Conservation (phyloP, 75 land plant species). For the Pinus taeda region DNA sequence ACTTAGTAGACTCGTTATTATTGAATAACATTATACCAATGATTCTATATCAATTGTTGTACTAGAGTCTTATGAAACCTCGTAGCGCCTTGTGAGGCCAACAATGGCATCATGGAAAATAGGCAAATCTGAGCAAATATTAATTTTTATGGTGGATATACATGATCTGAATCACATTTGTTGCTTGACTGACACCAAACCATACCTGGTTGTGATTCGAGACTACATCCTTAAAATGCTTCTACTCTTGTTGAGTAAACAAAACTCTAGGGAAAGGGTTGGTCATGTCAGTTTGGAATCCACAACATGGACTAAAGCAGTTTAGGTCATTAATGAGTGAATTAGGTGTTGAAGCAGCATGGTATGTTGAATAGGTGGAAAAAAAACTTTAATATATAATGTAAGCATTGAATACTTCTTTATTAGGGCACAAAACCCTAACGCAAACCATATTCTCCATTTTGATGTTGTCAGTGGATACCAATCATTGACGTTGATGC, state of each 20-base stretch:
- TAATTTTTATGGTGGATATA: neutral
- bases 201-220: slow-evolving; percentile 30
- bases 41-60: no score
- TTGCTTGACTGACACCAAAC: slow-evolving; percentile 21
- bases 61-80: no score
- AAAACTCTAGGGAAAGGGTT: slow-evolving; percentile 29
- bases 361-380: no score
- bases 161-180: slow-evolving; percentile 40
- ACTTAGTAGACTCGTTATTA: no score
- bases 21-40: no score
- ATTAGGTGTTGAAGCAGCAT: no score
- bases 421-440: no score
- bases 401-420: no score
- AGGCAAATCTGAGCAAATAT: neutral
- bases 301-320: slow-evolving; percentile 16
- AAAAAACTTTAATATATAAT: no score
- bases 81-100: neutral
- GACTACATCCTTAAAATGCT: slow-evolving; percentile 26
- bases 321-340: neutral
- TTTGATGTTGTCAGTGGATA: no score
- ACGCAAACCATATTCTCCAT: no score
- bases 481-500: no score
- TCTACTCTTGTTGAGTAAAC: slow-evolving; percentile 30
- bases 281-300: slow-evolving; percentile 39
- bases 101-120: neutral